A percentile compares a stretch with the other conserved stretches of the same genome.
These are phyloP conservation scores for Pythium biforme DNA, from an alignment of 352 stramenopile species.

Conservation along the genomic window DNA sequence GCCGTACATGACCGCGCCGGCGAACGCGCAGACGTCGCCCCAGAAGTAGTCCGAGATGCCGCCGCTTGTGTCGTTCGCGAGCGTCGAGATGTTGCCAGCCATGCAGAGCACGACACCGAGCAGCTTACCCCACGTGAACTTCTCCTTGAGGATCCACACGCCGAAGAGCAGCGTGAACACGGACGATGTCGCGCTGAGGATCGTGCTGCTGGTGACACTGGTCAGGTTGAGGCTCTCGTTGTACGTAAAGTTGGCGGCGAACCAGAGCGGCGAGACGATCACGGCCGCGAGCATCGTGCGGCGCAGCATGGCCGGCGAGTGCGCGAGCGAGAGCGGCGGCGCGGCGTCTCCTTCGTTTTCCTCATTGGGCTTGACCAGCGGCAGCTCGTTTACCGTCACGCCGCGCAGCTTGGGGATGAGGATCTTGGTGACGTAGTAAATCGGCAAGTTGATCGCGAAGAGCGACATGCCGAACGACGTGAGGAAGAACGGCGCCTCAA, in stretches of 20 bases:
- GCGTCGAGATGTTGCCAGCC: constrained; percentile 81
- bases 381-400: constrained; percentile 4
- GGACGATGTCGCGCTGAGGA: constrained; percentile 91
- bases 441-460: constrained; percentile 82
- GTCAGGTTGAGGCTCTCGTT: constrained; percentile 92
- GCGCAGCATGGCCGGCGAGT: constrained; percentile 35
- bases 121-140: constrained; percentile 80
- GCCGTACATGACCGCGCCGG: constrained; percentile 90
- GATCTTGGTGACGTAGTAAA: constrained; percentile 69
- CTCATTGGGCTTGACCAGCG: constrained; percentile 4
- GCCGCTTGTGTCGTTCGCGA: constrained; percentile 65
- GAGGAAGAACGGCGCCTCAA: constrained; percentile 87
- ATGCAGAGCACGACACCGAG: constrained; percentile 87
- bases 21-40: constrained; percentile 63
- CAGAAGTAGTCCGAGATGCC: constrained; percentile 41
- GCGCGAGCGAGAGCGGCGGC: not conserved
- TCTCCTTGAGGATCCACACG: constrained; percentile 76
- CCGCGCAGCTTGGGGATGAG: constrained; percentile 37
- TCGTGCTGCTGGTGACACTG: constrained; percentile 93
- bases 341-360: constrained; percentile 16
- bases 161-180: constrained; percentile 94
- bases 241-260: constrained; percentile 95
- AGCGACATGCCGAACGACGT: constrained; percentile 88
- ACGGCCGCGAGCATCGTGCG: constrained; percentile 37
- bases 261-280: constrained; percentile 93